Evolutionary conservation across 805 yeast species (phyloP).

Genomic region (Wickerhamomyces bovis): DNA sequence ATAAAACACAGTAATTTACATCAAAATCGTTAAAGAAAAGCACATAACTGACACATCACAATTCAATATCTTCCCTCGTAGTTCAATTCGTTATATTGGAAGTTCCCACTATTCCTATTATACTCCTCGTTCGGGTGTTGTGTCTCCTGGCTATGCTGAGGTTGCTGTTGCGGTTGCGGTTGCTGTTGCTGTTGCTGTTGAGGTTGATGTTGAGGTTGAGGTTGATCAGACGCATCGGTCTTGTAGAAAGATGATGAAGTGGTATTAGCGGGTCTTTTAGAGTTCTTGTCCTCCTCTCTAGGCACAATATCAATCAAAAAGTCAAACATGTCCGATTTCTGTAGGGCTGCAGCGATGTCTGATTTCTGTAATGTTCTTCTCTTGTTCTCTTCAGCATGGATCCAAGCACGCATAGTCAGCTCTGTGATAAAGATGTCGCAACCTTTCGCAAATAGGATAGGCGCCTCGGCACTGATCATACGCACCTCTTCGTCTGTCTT

Average conservation of each 20-base stretch:
- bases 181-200: slow-evolving; percentile 3
- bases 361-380: slow-evolving; percentile 90
- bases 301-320: slow-evolving; percentile 95
- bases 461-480: slow-evolving; percentile 98
- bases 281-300: slow-evolving; percentile 55
- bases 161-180: neutral
- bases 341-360: slow-evolving; percentile 93
- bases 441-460: slow-evolving; percentile 94
- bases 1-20: neutral
- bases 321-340: slow-evolving; percentile 95
- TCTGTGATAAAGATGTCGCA: slow-evolving; percentile 97
- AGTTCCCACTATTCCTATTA: neutral
- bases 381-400: slow-evolving; percentile 94
- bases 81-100: slow-evolving; percentile 4
- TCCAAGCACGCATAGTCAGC: slow-evolving; percentile 98
- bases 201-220: neutral
- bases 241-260: neutral
- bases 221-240: neutral
- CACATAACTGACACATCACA: neutral
- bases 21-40: neutral
- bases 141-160: neutral
- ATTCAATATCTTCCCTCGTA: neutral
- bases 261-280: neutral
- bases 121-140: neutral
- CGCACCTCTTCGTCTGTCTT: slow-evolving; percentile 95